Conservation (phyloP, 73 alveolate genomes). For the Strombidium stylifer region DNA sequence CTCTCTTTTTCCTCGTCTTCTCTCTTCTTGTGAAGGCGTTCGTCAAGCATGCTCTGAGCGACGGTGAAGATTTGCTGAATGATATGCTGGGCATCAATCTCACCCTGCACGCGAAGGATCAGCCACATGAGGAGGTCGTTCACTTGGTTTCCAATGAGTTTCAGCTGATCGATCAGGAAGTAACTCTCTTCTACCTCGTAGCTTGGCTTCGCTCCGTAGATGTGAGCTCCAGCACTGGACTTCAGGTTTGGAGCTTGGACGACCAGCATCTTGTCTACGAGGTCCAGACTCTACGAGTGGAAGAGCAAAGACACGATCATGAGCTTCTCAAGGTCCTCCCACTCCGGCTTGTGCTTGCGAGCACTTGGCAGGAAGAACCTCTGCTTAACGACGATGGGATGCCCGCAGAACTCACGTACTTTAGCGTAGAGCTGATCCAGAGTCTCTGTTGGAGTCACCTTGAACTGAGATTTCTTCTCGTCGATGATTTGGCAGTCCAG, state of each 20-base stretch:
- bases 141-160: slow-evolving; percentile 29
- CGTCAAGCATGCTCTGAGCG: slow-evolving; percentile 4
- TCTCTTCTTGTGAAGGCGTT: slow-evolving; percentile 1
- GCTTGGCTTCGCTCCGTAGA: too few relatives aligned
- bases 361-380: too few relatives aligned
- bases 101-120: slow-evolving; percentile 46
- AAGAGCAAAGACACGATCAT: slow-evolving; percentile 23
- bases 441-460: too few relatives aligned
- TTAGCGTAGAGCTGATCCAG: too few relatives aligned
- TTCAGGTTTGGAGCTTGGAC: too few relatives aligned
- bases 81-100: slow-evolving; percentile 26
- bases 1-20: slow-evolving; percentile 43
- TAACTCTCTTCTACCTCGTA: not conserved
- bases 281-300: slow-evolving; percentile 43
- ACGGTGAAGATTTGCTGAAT: slow-evolving; percentile 21
- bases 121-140: slow-evolving; percentile 57
- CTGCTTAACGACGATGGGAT: too few relatives aligned
- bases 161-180: slow-evolving; percentile 27
- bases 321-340: slow-evolving; percentile 36
- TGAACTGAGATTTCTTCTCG: too few relatives aligned
- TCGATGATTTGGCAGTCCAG: too few relatives aligned
- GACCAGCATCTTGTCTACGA: not conserved
- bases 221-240: too few relatives aligned
- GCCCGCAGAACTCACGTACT: too few relatives aligned
- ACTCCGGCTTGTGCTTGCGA: slow-evolving; percentile 16